A percentile compares a stretch with the other conserved stretches of the same genome.
Evolutionary conservation across 2,329 filamentous ascomycete species (phyloP).

Genomic region (Balansia obtecta): DNA sequence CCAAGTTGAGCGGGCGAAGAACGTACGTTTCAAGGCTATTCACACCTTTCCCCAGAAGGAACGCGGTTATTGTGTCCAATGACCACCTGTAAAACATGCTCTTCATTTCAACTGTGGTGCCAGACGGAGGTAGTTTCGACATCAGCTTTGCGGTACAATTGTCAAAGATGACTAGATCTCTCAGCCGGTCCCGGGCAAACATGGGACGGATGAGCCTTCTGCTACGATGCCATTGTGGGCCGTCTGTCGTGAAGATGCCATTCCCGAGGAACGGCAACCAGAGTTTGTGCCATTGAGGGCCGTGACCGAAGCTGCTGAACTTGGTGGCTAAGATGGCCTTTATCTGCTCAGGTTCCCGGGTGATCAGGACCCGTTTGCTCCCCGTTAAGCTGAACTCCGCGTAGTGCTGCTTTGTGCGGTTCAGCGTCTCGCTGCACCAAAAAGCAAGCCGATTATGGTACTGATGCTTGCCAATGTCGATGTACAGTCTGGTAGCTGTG

Average conservation of each 20-base stretch:
- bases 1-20: slow-evolving; percentile 12
- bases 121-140: slow-evolving; percentile 40
- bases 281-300: slow-evolving; percentile 25
- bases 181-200: slow-evolving; percentile 34
- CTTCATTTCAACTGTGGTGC: slow-evolving; percentile 45
- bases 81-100: slow-evolving; percentile 53
- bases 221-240: slow-evolving; percentile 39
- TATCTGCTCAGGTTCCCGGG: slow-evolving; percentile 42
- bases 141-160: slow-evolving; percentile 45
- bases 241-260: slow-evolving; percentile 43
- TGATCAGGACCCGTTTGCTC: slow-evolving; percentile 26
- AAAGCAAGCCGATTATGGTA: slow-evolving; percentile 9
- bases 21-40: slow-evolving; percentile 29
- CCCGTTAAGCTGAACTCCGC: slow-evolving; percentile 13
- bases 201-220: slow-evolving; percentile 41
- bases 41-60: slow-evolving; percentile 50
- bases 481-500: slow-evolving; percentile 10
- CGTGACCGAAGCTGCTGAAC: slow-evolving; percentile 41
- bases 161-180: slow-evolving; percentile 45
- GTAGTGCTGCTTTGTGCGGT: slow-evolving; percentile 6
- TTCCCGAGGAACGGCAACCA: slow-evolving; percentile 38
- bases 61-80: slow-evolving; percentile 54
- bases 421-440: slow-evolving; percentile 9
- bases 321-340: slow-evolving; percentile 43
- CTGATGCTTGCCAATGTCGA: slow-evolving; percentile 10